Evolutionary conservation across 768 basidiomycete genomes (phyloP), one percentile per base, ranked within the genome.

Genomic region (Pleurotus sapidus): DNA sequence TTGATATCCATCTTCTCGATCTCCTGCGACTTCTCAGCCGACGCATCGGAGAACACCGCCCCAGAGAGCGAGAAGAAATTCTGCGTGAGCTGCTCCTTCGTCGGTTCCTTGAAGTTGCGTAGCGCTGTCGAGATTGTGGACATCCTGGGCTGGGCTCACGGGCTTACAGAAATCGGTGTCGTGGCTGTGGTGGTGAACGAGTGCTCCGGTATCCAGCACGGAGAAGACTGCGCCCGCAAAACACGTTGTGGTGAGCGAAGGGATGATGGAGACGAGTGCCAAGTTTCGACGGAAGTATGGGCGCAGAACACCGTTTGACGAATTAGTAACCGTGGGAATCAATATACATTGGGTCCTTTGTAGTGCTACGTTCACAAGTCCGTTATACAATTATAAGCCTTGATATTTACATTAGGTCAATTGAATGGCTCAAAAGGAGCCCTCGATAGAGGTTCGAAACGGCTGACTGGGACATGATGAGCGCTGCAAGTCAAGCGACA

Each of bases 21-120:
- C 57, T 80, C 78, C 55, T 80, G 66, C 45, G 65, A 68, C 43
- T 69, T 63, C 43, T 64, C 67, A 34, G 30, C 30, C 23, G 64
- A 59, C 42, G 57, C 60, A 60, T 66, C 61, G 46, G 61, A 53
- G 23, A 67, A 64, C 54, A 67, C 68, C 15, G 66, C 67, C 42
- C 84, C 74, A 18, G 91, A 91, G 48, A 94, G 76, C 18, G 93
- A 91, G 77, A 95, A 96, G 84, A 89, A 95, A 60, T 90, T 83
- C 57, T 93, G 77, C 7, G 88, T 87, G 49, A 88, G 74, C 70
- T 96, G 88, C 56, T 96, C 94, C 72, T 87, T 93, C 5, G 89
- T 88, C 46, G 93, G 93, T 72, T 96, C 94, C 77, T 91, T 92
- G 81, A 95, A 94, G 67, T 91, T 84, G 56, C 94, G 86, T 46